phyloP scores from a whole-genome alignment of 2,329 filamentous ascomycete species.

The Hymenotorrendiella dingleyae region DNA sequence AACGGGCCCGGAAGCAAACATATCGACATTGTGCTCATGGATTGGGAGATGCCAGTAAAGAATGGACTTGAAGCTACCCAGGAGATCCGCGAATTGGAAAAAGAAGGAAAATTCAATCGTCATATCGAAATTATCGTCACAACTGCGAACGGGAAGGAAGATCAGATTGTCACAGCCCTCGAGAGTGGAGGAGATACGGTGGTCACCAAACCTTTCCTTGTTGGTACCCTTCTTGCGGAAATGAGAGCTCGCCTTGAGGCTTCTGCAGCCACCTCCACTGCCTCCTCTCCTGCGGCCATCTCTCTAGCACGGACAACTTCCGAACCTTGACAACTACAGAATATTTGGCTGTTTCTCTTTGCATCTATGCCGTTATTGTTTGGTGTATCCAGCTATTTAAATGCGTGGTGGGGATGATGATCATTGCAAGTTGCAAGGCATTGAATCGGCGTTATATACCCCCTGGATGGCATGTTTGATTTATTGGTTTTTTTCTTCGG shows the following conservation, averaged over 20 bases:
- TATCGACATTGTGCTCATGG: constrained; percentile 64
- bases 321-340: background rate
- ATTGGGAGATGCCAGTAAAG: constrained; percentile 71
- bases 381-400: too few relatives aligned
- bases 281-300: background rate
- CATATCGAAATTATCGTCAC: constrained; percentile 34
- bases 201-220: constrained; percentile 23
- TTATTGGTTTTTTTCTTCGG: too few relatives aligned
- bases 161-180: constrained; percentile 22
- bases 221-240: constrained; percentile 14
- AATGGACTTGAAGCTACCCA: constrained; percentile 63
- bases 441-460: too few relatives aligned
- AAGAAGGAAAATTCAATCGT: constrained; percentile 43
- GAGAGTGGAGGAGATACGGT: constrained; percentile 23
- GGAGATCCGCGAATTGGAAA: constrained; percentile 55
- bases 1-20: constrained; percentile 27
- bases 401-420: too few relatives aligned
- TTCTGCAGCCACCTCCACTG: background rate
- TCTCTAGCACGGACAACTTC: background rate
- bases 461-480: too few relatives aligned
- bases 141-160: constrained; percentile 27
- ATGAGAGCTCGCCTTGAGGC: constrained; percentile 18
- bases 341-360: background rate
- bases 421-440: too few relatives aligned
- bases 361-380: too few relatives aligned